phyloP scores from a whole-genome alignment of 768 basidiomycete species.

The Erythrobasidium yunnanense region DNA sequence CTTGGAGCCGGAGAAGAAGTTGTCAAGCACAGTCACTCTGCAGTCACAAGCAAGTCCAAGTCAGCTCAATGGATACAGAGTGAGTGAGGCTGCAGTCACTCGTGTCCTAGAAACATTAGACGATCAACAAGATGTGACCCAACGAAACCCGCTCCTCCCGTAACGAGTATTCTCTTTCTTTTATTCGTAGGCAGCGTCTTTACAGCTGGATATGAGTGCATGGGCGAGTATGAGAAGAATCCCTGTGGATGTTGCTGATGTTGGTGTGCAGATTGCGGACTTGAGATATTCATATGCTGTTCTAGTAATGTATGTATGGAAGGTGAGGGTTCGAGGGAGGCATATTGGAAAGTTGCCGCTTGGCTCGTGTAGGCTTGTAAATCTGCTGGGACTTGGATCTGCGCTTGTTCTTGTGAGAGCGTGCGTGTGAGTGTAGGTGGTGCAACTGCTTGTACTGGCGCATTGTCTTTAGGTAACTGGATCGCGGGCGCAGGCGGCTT shows the following conservation, averaged over 20 bases:
- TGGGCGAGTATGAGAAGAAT: conserved; percentile 72
- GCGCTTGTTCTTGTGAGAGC: background rate
- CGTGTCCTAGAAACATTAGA: conserved; percentile 88
- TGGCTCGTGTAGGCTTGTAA: no score
- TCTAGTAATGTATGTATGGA: background rate
- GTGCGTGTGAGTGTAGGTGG: background rate
- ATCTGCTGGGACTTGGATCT: background rate
- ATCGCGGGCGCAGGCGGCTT: background rate
- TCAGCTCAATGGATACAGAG: background rate
- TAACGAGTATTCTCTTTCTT: conserved; percentile 84
- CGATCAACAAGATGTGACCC: conserved; percentile 94
- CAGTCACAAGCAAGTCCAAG: background rate
- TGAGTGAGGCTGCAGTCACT: conserved; percentile 16
- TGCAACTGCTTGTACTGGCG: background rate
- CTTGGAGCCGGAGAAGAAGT: conserved; percentile 92
- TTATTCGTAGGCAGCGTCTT: conserved; percentile 63
- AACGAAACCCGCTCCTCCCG: conserved; percentile 98
- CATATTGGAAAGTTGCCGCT: no score
- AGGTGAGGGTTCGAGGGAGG: background rate
- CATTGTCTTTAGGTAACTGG: background rate
- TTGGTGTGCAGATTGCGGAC: no score
- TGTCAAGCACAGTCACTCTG: conserved; percentile 31
- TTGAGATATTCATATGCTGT: no score
- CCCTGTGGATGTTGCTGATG: background rate
- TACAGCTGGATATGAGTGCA: conserved; percentile 85